Evolutionary conservation across 2,329 filamentous ascomycete species (phyloP).

Genomic region (Daldinia eschscholtzii): DNA sequence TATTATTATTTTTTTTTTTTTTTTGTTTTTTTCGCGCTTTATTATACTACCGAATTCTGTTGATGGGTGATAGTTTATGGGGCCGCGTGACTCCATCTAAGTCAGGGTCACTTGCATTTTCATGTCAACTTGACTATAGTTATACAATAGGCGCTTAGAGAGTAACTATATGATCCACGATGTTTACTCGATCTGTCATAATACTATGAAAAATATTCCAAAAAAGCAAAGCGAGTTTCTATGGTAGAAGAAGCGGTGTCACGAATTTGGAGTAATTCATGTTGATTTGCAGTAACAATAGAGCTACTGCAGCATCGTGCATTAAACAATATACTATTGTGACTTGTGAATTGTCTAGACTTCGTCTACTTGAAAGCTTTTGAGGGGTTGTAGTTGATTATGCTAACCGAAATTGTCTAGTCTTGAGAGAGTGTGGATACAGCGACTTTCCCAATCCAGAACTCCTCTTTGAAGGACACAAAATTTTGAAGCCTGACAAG

Average conservation of each 20-base stretch:
- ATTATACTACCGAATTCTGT: neutral
- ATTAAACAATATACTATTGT: neutral
- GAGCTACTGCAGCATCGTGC: neutral
- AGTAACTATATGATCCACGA: neutral
- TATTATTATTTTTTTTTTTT: neutral
- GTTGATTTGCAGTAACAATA: neutral
- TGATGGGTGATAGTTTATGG: neutral
- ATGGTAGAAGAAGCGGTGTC: neutral
- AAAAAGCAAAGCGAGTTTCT: neutral
- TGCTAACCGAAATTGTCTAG: slow-evolving; percentile 6
- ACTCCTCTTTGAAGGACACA: neutral
- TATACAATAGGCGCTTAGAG: neutral
- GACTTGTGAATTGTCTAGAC: neutral
- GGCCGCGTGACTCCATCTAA: neutral
- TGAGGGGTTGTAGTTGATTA: slow-evolving; percentile 6
- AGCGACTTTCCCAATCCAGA: neutral
- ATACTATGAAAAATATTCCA: neutral
- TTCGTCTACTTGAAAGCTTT: neutral
- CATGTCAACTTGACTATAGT: neutral
- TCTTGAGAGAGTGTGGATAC: slow-evolving; percentile 4
- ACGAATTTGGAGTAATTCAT: neutral
- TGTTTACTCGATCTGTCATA: too few species aligned
- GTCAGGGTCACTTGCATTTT: neutral
- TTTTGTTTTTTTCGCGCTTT: neutral
- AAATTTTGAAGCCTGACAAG: neutral